phyloP scores from a whole-genome alignment of 2,329 filamentous ascomycete genomes.

The Akanthomyces dipterigenus region DNA sequence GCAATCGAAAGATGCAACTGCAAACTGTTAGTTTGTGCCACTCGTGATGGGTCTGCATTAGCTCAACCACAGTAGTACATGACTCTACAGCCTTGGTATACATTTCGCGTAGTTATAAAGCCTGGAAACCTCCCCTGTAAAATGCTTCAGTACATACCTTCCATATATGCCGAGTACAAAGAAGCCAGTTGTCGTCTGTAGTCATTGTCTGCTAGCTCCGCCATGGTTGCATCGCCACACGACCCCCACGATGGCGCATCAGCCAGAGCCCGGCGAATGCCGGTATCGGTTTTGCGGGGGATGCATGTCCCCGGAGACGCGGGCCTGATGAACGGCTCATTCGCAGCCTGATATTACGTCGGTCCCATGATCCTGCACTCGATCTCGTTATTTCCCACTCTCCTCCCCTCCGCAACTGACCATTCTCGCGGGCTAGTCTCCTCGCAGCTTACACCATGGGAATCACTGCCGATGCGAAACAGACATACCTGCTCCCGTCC shows the following conservation, averaged over 20 bases:
- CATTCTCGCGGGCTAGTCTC: background rate
- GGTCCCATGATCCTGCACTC: background rate
- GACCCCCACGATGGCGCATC: constrained; percentile 1
- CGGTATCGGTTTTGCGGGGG: constrained; percentile 5
- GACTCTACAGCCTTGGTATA: too few relatives aligned
- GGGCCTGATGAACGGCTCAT: background rate
- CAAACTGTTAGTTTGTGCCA: too few relatives aligned
- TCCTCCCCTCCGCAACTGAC: too few relatives aligned
- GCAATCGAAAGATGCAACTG: too few relatives aligned
- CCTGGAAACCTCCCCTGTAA: too few relatives aligned
- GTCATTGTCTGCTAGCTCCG: background rate
- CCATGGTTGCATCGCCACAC: background rate
- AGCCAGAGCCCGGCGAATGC: background rate
- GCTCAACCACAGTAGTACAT: too few relatives aligned
- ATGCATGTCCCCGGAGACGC: background rate
- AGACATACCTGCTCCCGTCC: background rate
- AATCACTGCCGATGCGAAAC: background rate
- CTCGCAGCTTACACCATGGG: background rate
- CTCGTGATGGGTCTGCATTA: too few relatives aligned
- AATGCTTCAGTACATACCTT: too few relatives aligned
- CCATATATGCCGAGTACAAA: too few relatives aligned
- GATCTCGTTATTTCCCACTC: background rate
- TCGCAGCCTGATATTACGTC: background rate
- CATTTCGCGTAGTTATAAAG: too few relatives aligned
- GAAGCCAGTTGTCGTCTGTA: too few relatives aligned